A percentile compares a stretch with the other conserved stretches of the same genome.
Evolutionary conservation across 1,284 basidiomycete genomes (phyloP).

Genomic region (Melampsora americana): DNA sequence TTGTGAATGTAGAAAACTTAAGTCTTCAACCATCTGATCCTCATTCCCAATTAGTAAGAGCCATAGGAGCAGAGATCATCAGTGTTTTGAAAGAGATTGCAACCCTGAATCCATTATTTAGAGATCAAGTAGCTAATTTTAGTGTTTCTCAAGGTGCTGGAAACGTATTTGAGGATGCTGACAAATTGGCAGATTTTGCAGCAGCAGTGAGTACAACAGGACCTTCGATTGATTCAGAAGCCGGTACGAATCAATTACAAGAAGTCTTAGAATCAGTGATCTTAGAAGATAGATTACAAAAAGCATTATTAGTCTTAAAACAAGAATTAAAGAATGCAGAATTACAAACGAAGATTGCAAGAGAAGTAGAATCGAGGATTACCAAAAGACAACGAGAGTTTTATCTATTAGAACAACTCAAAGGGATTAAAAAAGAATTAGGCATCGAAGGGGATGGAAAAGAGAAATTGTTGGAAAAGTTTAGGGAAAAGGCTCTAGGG

Average conservation of each 20-base stretch:
- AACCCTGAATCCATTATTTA: conserved; percentile 92
- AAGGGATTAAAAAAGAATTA: conserved; percentile 97
- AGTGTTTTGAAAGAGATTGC: conserved; percentile 99
- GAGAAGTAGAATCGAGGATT: conserved; percentile 94
- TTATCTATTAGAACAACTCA: conserved; percentile 97
- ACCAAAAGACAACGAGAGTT: conserved; percentile 96
- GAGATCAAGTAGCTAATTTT: conserved; percentile 96
- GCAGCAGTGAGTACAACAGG: conserved; percentile 92
- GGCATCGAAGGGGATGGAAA: conserved; percentile 97
- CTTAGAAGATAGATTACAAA: conserved; percentile 84
- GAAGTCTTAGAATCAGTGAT: conserved; percentile 83
- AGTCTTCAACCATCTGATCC: conserved; percentile 76
- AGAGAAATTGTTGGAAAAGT: conserved; percentile 94
- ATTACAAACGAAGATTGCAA: conserved; percentile 86
- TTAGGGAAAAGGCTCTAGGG: conserved; percentile 79
- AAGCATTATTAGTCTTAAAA: conserved; percentile 87
- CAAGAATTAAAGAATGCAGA: conserved; percentile 98
- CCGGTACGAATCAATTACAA: conserved; percentile 62
- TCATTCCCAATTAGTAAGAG: conserved; percentile 88
- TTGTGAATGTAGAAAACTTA: conserved; percentile 86
- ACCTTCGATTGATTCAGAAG: conserved; percentile 56
- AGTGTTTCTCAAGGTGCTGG: conserved; percentile 89
- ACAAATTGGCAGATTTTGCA: conserved; percentile 96
- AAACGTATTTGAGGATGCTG: conserved; percentile 98
- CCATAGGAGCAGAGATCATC: conserved; percentile 94